Evolutionary conservation across 306 rosid genomes (phyloP).

Genomic region (Phaseolus lunatus): DNA sequence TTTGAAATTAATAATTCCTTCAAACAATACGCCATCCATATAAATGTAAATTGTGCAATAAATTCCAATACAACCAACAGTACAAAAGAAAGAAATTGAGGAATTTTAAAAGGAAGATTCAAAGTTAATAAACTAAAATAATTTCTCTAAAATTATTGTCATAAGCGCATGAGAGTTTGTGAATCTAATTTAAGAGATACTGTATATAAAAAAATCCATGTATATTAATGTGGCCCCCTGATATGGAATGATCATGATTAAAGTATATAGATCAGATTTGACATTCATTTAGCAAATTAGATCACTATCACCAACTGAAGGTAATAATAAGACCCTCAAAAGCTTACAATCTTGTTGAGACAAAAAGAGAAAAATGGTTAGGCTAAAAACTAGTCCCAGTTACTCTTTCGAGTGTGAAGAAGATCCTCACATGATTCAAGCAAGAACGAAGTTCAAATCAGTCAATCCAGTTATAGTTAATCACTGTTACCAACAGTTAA

Average conservation of each 20-base stretch:
- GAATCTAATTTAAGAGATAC: not conserved
- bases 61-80: not conserved
- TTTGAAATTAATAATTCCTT: slow-evolving; percentile 1
- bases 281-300: slow-evolving; percentile 8
- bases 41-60: slow-evolving; percentile 3
- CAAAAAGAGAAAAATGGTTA: not conserved
- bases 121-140: slow-evolving; percentile 3
- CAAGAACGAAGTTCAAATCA: slow-evolving; percentile 32
- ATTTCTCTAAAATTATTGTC: not conserved
- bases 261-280: slow-evolving; percentile 11
- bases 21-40: not conserved
- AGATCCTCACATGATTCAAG: slow-evolving; percentile 20
- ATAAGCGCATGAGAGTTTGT: not conserved
- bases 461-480: not conserved
- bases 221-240: not conserved
- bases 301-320: not conserved
- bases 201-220: slow-evolving; percentile 4
- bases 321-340: not conserved
- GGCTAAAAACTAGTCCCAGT: not conserved
- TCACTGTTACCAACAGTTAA: not conserved
- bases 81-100: not conserved
- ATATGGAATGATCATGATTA: not conserved
- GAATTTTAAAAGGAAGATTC: not conserved
- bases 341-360: not conserved
- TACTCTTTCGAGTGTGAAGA: slow-evolving; percentile 20